Evolutionary conservation across 345 rosid species (phyloP), one percentile per base, ranked within the genome.

Genomic region (Laguncularia racemosa): DNA sequence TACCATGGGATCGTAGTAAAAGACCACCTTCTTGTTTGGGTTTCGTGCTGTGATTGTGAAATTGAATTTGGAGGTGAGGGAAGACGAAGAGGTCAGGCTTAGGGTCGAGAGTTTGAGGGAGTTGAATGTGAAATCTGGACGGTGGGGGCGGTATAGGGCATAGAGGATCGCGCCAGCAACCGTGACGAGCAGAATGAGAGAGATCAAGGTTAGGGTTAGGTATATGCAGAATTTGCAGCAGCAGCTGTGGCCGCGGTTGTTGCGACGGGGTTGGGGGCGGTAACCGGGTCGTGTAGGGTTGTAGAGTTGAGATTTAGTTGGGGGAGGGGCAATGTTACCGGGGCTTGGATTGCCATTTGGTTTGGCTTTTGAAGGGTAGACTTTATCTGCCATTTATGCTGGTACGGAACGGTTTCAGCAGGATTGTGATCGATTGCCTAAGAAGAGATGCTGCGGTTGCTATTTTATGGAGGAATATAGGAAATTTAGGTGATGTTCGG

Each of bases 101-200:
- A 88, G 75, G 26, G 88, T 33, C 3, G 85, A 67, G 59, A 91
- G 46, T 67, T 73, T 82, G 71, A 88, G 68, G 16, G 79, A 63
- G 50, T 90, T 72, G 64, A 91, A 79, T 55, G 78, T 17, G 83
- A 88, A 86, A 62, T 67, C 18, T 0, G 96, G 96, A 20, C 79
- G 85, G 52, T 82, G 89, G 21, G 96, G 98, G 50, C 85, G 85
- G 84, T 88, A 91, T 49, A 88, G 57, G 52, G 76, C 61, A 83
- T 86, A 91, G 3, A 91, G 3, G 56, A 78, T 55, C 16, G 72
- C 79, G 0, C 77, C 75, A 2, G 84, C 82, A 21, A 70, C 14
- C 59, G 78, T 87, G 45, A 59, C 76, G 51, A 72, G 75, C 76
- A 85, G 44, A 67, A 91, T 48, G 59, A 91, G 20, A 52, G 64